phyloP scores from a whole-genome alignment of 257 asterid species.

The Rehmannia glutinosa region DNA sequence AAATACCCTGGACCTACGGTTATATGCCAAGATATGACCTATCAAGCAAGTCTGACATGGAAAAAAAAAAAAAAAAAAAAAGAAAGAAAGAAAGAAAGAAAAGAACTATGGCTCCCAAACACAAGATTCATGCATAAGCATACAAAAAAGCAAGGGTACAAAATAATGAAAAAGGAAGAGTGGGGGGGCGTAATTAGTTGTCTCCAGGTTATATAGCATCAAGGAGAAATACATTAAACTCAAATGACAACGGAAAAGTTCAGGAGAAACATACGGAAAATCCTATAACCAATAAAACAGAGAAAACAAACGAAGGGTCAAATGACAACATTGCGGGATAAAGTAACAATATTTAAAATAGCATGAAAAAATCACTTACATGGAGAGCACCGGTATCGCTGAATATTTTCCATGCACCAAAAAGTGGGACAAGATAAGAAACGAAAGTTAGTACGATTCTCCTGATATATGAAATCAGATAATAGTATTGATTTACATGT shows the following conservation, averaged over 20 bases:
- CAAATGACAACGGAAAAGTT: not conserved
- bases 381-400: constrained; percentile 97
- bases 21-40: not conserved
- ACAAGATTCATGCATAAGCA: not conserved
- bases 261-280: not conserved
- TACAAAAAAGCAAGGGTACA: not conserved
- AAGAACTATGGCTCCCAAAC: not conserved
- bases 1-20: not conserved
- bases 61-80: too few species aligned
- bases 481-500: constrained; percentile 4
- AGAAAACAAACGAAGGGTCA: not conserved
- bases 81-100: too few species aligned
- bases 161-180: not conserved
- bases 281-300: not conserved
- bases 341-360: not conserved
- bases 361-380: constrained; percentile 51
- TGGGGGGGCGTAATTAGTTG: not conserved
- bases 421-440: constrained; percentile 19
- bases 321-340: not conserved
- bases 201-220: not conserved
- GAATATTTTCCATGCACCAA: constrained; percentile 35
- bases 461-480: constrained; percentile 6
- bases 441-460: constrained; percentile 23
- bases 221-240: not conserved
- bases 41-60: not conserved